Evolutionary conservation across 495 filamentous ascomycete species (phyloP).

Genomic region (Penicillium dipodomyicola): DNA sequence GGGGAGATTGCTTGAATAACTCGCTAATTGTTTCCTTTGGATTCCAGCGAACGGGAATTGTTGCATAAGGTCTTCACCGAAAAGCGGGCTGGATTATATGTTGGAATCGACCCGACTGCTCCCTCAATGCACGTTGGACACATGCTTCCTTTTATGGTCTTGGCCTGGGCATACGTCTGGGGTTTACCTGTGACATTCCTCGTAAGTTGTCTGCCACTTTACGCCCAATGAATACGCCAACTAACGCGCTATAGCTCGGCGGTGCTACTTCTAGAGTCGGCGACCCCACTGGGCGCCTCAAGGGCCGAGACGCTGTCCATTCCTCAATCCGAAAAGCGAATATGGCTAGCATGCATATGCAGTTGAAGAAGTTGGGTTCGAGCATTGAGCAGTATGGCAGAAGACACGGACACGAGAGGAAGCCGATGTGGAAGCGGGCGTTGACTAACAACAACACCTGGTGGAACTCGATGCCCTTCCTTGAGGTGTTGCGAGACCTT

Average conservation of each 20-base stretch:
- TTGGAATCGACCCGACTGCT: conserved; percentile 90
- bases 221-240: not conserved
- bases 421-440: conserved; percentile 61
- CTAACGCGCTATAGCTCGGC: conserved; percentile 57
- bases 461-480: conserved; percentile 65
- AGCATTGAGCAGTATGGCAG: conserved; percentile 63
- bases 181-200: conserved; percentile 73
- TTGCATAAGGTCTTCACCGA: conserved; percentile 67
- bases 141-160: conserved; percentile 87
- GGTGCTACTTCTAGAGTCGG: conserved; percentile 84
- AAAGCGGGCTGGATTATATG: conserved; percentile 75
- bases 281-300: conserved; percentile 77
- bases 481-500: conserved; percentile 69
- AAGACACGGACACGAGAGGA: conserved; percentile 57
- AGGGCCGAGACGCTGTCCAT: conserved; percentile 59
- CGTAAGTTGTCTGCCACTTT: conserved; percentile 36
- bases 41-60: conserved; percentile 54
- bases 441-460: conserved; percentile 78
- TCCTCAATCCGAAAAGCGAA: conserved; percentile 60
- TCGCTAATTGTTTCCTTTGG: conserved; percentile 17
- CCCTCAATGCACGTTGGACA: conserved; percentile 89
- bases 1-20: not conserved
- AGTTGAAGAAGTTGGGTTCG: conserved; percentile 73
- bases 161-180: conserved; percentile 90
- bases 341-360: conserved; percentile 72